phyloP scores from a whole-genome alignment of 179 eudicot species.

The Beta corolliflora region DNA sequence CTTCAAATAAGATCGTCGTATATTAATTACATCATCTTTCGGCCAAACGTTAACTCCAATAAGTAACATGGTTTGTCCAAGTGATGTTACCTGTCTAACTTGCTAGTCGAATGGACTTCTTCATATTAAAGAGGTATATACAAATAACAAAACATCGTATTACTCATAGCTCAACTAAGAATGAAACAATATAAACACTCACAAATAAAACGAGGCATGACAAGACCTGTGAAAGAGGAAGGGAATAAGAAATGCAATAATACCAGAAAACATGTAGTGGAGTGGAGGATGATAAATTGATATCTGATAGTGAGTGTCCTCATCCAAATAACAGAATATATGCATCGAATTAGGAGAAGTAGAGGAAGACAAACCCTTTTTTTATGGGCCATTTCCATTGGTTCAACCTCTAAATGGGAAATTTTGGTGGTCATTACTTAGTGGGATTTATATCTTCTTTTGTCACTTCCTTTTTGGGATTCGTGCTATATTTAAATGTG shows the following conservation, averaged over 20 bases:
- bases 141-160: no score
- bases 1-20: no score
- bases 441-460: conserved; percentile 8
- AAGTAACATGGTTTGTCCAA: no score
- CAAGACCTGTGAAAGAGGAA: conserved; percentile 14
- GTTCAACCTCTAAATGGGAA: background rate
- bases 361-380: background rate
- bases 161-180: no score
- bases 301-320: conserved; percentile 36
- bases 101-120: no score
- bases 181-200: background rate
- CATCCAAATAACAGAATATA: conserved; percentile 27
- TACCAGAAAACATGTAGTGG: background rate
- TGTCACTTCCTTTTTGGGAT: conserved; percentile 21
- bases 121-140: no score
- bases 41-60: no score
- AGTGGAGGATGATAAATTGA: background rate
- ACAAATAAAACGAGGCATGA: conserved; percentile 4
- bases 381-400: conserved; percentile 18
- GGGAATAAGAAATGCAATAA: background rate
- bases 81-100: no score
- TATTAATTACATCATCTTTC: no score
- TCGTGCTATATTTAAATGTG: background rate
- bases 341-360: conserved; percentile 8
- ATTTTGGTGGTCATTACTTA: background rate